Percentiles rank a stretch among this genome's conserved stretches.
Conservation (phyloP, 768 basidiomycete species). For the Lactarius evosmus region DNA sequence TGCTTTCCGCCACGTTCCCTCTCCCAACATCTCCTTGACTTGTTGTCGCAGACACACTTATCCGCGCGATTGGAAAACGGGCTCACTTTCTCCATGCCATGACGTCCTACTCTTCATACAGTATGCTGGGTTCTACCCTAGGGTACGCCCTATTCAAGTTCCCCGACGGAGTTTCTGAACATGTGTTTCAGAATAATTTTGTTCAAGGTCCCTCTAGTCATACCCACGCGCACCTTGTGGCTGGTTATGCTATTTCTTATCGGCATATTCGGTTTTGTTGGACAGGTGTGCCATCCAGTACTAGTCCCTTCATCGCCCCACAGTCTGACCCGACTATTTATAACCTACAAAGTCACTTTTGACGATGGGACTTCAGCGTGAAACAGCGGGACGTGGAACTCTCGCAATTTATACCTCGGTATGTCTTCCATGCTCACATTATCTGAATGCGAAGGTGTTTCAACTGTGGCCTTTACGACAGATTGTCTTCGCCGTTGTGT, state of each 20-base stretch:
- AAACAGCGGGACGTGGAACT: slow-evolving; percentile 61
- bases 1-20: not conserved
- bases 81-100: slow-evolving; percentile 74
- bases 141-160: slow-evolving; percentile 29
- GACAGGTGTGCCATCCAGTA: slow-evolving; percentile 33
- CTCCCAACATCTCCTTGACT: not conserved
- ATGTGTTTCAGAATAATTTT: slow-evolving; percentile 41
- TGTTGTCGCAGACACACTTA: slow-evolving; percentile 41
- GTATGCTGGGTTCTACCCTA: slow-evolving; percentile 40
- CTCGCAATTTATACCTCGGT: slow-evolving; percentile 56
- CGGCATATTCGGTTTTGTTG: slow-evolving; percentile 52
- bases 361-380: slow-evolving; percentile 60
- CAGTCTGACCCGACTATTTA: not conserved
- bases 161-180: not conserved
- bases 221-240: slow-evolving; percentile 49
- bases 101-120: slow-evolving; percentile 34
- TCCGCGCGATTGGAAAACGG: slow-evolving; percentile 69
- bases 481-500: slow-evolving; percentile 54
- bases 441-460: not conserved
- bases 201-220: slow-evolving; percentile 40
- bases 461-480: not conserved
- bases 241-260: slow-evolving; percentile 44
- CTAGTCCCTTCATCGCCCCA: not conserved
- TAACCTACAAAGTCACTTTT: slow-evolving; percentile 44
- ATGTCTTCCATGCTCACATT: not conserved